Percentiles rank a stretch among this genome's conserved stretches.
Evolutionary conservation across 345 rosid genomes (phyloP).

Genomic region (Pugionium dolabratum): DNA sequence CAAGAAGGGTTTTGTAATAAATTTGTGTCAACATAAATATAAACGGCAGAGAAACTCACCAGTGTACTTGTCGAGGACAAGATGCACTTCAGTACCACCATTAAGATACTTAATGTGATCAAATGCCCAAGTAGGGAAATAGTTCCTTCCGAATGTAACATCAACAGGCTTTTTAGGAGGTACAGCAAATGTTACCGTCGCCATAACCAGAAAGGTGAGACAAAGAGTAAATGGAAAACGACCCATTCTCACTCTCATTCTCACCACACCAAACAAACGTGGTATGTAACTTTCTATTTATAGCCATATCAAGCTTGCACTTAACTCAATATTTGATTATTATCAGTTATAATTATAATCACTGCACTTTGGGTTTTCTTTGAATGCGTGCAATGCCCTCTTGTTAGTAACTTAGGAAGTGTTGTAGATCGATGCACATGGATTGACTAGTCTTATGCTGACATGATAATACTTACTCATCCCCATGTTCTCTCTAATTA

Average conservation of each 20-base stretch:
- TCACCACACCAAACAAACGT: slow-evolving; percentile 1
- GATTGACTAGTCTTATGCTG: slow-evolving; percentile 29
- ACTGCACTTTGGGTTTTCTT: slow-evolving; percentile 19
- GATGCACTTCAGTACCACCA: slow-evolving; percentile 74
- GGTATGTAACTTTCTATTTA: slow-evolving; percentile 12
- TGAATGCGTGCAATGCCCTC: slow-evolving; percentile 7
- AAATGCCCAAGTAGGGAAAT: slow-evolving; percentile 83
- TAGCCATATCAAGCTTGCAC: slow-evolving; percentile 17
- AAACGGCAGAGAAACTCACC: slow-evolving; percentile 41
- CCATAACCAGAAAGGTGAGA: slow-evolving; percentile 47
- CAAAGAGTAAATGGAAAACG: slow-evolving; percentile 31
- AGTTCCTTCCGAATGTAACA: slow-evolving; percentile 78
- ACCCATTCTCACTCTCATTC: slow-evolving; percentile 39
- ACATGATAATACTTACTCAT: slow-evolving; percentile 15
- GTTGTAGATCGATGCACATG: slow-evolving; percentile 35
- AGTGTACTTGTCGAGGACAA: slow-evolving; percentile 72
- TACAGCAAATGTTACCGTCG: slow-evolving; percentile 52
- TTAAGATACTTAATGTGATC: slow-evolving; percentile 85
- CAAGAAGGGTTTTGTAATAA: not conserved
- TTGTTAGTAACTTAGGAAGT: slow-evolving; percentile 28
- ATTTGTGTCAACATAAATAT: not conserved
- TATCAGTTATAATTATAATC: not conserved
- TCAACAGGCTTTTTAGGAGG: slow-evolving; percentile 58
- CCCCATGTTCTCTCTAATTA: slow-evolving; percentile 36
- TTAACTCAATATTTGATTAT: not conserved